Evolutionary conservation across 176 grass and related monocot species (phyloP), one percentile per base, ranked within the genome.

Genomic region (Zea luxurians): DNA sequence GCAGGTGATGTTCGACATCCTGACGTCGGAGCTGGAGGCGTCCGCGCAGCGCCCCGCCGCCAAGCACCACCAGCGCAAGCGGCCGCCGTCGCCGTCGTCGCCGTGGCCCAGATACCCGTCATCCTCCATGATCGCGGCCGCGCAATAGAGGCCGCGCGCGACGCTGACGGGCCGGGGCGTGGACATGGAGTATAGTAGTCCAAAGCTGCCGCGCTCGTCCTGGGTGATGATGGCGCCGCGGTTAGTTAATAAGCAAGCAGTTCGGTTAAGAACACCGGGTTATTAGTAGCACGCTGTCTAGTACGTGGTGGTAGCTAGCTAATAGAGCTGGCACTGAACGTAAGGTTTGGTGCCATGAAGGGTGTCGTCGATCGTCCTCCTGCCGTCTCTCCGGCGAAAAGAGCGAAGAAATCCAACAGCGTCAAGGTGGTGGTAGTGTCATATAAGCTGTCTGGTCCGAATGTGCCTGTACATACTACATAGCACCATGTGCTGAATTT

Each of bases 1-100:
- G 72, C 91, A 97, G 67, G 86, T 97, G 85, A 89, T 97, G 86
- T 97, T 92, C 73, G 94, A 97, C 73, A 97, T 97, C 34, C 86
- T 97, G 81, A 89, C 68, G 8, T 88, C 91, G 7, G 91, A 85
- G 62, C 80, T 88, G 59, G 91, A 91, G 84, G 86, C 73, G 36
- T 71, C 83, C 4, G 61, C 80, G 8, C 54, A 70, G 38, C 10
- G n/a, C 8, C 20, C 64, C 52, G n/a, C 57, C 4, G 77, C 77
- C 38, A 47, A 71, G 27, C 68, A 48, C 5, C 64, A 62, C 7
- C 50, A 63, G 42, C 84, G 61, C 35, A 86, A 88, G 37, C 44
- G 79, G 35, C 49, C 27, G 46, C 12, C 63, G 16, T 59, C 61
- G 62, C n/a, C 67, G 27, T 27, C 27, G 27, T 27, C 27, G 6